Conservation (phyloP, 2,329 filamentous ascomycete species). For the Colletotrichum cuscutae region DNA sequence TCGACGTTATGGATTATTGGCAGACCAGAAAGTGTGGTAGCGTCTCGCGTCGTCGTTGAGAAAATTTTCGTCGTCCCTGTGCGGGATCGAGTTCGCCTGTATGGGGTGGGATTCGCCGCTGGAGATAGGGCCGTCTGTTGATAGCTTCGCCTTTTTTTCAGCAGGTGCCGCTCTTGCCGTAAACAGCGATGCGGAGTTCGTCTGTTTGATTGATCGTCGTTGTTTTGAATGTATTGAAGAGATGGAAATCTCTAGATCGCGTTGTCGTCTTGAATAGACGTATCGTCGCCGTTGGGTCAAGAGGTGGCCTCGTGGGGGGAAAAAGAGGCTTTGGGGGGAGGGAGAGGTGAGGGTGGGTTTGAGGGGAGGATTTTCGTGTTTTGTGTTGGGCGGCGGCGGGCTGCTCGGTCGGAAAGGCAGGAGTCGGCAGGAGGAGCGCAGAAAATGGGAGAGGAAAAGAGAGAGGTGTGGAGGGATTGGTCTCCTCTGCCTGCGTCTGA, state of each 20-base stretch:
- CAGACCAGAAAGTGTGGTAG: conserved; percentile 20
- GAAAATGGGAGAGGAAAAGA: conserved; percentile 1
- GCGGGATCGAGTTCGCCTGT: conserved; percentile 34
- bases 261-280: conserved; percentile 34
- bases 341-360: conserved; percentile 34
- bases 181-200: conserved; percentile 11
- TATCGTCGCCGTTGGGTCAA: conserved; percentile 34
- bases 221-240: conserved; percentile 6
- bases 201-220: conserved; percentile 27
- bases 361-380: conserved; percentile 38
- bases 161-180: conserved; percentile 19
- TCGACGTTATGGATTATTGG: conserved; percentile 15
- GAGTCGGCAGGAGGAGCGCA: conserved; percentile 12
- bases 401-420: conserved; percentile 36
- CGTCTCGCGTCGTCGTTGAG: conserved; percentile 28
- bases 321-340: conserved; percentile 28
- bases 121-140: conserved; percentile 32
- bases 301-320: conserved; percentile 25
- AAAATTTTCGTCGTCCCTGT: conserved; percentile 34
- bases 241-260: conserved; percentile 30
- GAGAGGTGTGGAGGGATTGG: conserved; percentile 30
- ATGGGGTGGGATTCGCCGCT: conserved; percentile 27
- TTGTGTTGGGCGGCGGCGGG: conserved; percentile 38
- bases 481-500: conserved; percentile 24
- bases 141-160: conserved; percentile 34